Percentiles rank a stretch among this genome's conserved stretches.
phyloP scores from a whole-genome alignment of 345 rosid species.

The Brassica rapa region DNA sequence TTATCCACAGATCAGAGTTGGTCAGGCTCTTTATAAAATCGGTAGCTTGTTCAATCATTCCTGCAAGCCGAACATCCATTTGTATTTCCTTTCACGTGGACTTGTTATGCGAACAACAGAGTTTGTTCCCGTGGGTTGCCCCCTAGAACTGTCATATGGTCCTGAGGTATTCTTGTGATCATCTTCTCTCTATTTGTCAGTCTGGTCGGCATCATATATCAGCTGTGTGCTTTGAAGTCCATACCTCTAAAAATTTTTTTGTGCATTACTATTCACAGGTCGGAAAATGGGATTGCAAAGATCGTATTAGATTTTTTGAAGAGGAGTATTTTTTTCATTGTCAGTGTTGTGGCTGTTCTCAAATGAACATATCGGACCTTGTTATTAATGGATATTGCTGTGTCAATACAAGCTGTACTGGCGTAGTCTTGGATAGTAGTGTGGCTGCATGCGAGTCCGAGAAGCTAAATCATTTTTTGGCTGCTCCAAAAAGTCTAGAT shows the following conservation, averaged over 20 bases:
- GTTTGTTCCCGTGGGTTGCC: constrained; percentile 54
- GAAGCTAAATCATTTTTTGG: constrained; percentile 40
- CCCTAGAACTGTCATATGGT: constrained; percentile 86
- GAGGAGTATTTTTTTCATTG: constrained; percentile 75
- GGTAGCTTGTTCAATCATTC: constrained; percentile 92
- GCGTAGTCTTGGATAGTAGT: constrained; percentile 60
- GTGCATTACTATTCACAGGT: constrained; percentile 50
- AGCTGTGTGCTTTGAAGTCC: neutral
- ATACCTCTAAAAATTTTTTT: neutral
- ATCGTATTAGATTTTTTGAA: constrained; percentile 69
- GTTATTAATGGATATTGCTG: constrained; percentile 68
- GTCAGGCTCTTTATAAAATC: constrained; percentile 68
- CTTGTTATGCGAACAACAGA: constrained; percentile 66
- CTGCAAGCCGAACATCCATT: constrained; percentile 84
- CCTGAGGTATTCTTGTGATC: constrained; percentile 58
- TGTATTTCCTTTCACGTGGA: constrained; percentile 79
- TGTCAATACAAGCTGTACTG: constrained; percentile 53
- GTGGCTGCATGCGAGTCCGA: constrained; percentile 41
- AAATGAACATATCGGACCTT: constrained; percentile 64
- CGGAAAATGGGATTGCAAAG: constrained; percentile 69
- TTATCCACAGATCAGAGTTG: constrained; percentile 62
- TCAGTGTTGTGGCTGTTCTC: constrained; percentile 68
- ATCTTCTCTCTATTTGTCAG: constrained; percentile 16
- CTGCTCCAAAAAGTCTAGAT: constrained; percentile 32
- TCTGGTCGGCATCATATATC: neutral